Conservation (phyloP, 2,329 filamentous ascomycete genomes). For the Fusarium irregulare region DNA sequence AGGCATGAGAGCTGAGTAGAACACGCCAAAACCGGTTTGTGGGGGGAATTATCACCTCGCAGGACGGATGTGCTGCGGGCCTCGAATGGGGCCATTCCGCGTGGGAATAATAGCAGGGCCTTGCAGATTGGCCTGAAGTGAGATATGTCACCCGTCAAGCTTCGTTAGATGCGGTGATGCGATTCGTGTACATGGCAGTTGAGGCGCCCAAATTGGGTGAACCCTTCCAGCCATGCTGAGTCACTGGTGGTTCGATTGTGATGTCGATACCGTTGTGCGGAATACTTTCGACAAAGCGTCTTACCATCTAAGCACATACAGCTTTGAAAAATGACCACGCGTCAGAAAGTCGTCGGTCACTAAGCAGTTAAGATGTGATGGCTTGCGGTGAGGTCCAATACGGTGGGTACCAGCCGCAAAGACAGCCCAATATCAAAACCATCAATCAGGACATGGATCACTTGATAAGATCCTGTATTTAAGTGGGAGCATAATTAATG, state of each 20-base stretch:
- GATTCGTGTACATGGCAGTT: conserved; percentile 19
- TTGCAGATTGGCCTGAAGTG: not conserved
- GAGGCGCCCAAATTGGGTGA: conserved; percentile 1
- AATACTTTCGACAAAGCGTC: not conserved
- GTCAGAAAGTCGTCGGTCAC: conserved; percentile 6
- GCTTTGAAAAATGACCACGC: conserved; percentile 8
- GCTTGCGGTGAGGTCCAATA: conserved; percentile 36
- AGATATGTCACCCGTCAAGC: conserved; percentile 16
- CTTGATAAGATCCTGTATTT: conserved; percentile 15
- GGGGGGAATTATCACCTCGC: conserved; percentile 29
- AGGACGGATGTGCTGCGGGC: conserved; percentile 33
- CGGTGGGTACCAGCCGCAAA: conserved; percentile 9
- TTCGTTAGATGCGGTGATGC: conserved; percentile 8
- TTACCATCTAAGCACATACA: not conserved
- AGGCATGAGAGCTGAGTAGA: conserved; percentile 9
- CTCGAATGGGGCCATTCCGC: conserved; percentile 25
- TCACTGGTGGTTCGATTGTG: conserved; percentile 35
- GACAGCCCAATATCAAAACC: conserved; percentile 22
- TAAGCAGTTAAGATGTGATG: conserved; percentile 1
- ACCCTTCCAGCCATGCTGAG: conserved; percentile 26
- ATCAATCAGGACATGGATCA: conserved; percentile 14
- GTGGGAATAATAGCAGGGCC: conserved; percentile 10
- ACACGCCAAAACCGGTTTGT: conserved; percentile 39
- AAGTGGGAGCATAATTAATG: conserved; percentile 2
- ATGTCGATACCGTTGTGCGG: conserved; percentile 12